Base-by-base conservation (phyloP, 192 early-diverging fungal genomes). In the Diversispora eburnea region DNA sequence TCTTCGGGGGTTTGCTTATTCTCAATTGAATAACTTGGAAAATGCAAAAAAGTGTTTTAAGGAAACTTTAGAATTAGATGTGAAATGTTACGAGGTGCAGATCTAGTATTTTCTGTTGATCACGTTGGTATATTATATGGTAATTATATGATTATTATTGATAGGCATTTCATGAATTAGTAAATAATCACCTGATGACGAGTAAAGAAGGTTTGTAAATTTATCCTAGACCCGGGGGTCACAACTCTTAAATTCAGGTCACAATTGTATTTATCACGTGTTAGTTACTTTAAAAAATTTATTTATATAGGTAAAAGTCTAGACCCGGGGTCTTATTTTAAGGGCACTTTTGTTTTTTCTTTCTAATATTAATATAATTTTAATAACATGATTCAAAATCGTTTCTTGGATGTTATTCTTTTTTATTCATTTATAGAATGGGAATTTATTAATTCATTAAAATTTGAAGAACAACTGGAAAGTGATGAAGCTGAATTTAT, bases 71-170 rank as follows among this genome's bases (percentile, higher is more conserved):
- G 48, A 57, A 13, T 67, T 86, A 0, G 92, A 93, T 77, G 81
- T 89, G 17, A 83, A 86, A 48, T 91, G 88, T 66, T 83, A 82
- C 65, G 89, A 92, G 73, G 87, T 84, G 25, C 25, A 25, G n/a
- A 22, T 62, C 55, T 39, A 64, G 22, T 56, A 33, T 46, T 46
- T 5, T 56, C 19, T 20, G 19, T 70, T 48, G 6, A 47, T 66
- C 13, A 55, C 33, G 8, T n/a, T 74, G 41, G 15, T 4, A 39
- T 33, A 43, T 43, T 59, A 80, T 73, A 57, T 49, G 9, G 46
- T 20, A 49, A 68, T 41, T 4, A 41, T 33, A 33, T 33, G 25
- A 33, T 33, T 33, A 54, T 58, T 46, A 72, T 55, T 67, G 33
- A 46, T 52, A 88, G 84, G 88, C 90, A 5, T 78, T 88, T 51